These are phyloP conservation scores for Capronia americana DNA, from an alignment of 2,329 filamentous ascomycete genomes.

Conservation along the genomic window DNA sequence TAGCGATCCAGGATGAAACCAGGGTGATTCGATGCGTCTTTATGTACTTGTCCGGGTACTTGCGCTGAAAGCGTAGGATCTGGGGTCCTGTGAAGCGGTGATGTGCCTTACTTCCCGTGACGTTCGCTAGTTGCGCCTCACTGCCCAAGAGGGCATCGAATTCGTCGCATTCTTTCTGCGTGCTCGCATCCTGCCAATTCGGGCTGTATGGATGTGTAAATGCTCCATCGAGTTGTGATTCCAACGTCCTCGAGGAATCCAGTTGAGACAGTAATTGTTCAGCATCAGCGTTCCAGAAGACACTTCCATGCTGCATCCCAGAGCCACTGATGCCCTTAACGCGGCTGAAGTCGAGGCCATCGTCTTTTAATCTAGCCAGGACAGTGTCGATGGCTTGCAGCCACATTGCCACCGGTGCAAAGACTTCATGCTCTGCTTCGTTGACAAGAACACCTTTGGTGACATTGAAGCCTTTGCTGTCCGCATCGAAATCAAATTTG, in stretches of 20 bases:
- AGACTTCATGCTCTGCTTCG: constrained; percentile 83
- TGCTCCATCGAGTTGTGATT: constrained; percentile 73
- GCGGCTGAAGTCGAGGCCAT: constrained; percentile 73
- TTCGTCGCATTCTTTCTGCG: constrained; percentile 85
- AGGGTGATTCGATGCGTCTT: constrained; percentile 85
- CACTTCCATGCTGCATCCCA: constrained; percentile 96
- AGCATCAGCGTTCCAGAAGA: constrained; percentile 83
- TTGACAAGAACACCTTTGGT: constrained; percentile 87
- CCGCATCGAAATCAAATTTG: constrained; percentile 93
- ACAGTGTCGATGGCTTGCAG: constrained; percentile 90
- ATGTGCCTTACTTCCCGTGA: constrained; percentile 91
- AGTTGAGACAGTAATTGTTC: constrained; percentile 68
- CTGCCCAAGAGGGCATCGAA: constrained; percentile 78
- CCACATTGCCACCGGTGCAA: constrained; percentile 92
- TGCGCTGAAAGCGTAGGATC: constrained; percentile 84
- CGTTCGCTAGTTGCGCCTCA: constrained; percentile 72
- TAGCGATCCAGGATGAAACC: constrained; percentile 93
- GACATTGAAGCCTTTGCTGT: constrained; percentile 78
- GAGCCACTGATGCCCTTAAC: constrained; percentile 87
- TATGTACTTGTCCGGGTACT: constrained; percentile 80
- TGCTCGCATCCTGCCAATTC: constrained; percentile 98
- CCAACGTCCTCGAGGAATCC: constrained; percentile 65
- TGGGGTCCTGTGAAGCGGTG: constrained; percentile 98
- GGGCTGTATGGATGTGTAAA: constrained; percentile 88
- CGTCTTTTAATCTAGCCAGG: constrained; percentile 71